Conservation (phyloP, 2,329 filamentous ascomycete species). For the Verticillium zaregamsianum region DNA sequence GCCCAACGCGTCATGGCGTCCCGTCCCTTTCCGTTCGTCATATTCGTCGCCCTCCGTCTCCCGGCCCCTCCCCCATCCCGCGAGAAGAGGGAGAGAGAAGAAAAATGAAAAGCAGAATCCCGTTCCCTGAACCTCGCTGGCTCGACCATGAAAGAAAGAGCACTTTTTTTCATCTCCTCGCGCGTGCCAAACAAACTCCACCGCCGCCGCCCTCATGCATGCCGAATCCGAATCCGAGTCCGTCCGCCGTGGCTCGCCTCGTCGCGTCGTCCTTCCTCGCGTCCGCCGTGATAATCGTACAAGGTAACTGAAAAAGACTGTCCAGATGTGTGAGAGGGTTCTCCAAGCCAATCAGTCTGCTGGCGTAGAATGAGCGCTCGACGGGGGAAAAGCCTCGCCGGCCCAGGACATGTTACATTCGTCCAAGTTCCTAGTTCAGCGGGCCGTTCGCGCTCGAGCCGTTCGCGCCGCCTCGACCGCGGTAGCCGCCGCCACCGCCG, state of each 20-base stretch:
- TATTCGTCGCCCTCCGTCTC: background rate
- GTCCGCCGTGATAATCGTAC: background rate
- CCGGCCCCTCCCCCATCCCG: background rate
- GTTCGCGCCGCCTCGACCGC: slow-evolving; percentile 25
- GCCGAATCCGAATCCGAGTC: background rate
- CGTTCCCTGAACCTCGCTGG: background rate
- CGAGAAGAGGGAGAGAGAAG: background rate
- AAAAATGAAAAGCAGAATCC: background rate
- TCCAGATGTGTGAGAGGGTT: background rate
- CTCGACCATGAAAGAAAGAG: background rate
- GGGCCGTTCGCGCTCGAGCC: slow-evolving; percentile 1
- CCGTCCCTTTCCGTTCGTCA: background rate
- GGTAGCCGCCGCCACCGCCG: slow-evolving; percentile 24
- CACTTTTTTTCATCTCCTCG: background rate
- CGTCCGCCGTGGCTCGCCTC: background rate
- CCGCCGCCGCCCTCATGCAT: background rate
- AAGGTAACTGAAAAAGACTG: background rate
- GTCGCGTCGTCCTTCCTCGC: background rate
- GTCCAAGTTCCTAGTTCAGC: slow-evolving; percentile 5
- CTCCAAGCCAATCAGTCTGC: background rate
- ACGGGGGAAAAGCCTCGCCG: background rate
- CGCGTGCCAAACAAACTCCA: background rate
- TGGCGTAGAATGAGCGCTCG: background rate
- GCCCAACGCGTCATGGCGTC: background rate
- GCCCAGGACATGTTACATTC: background rate